phyloP scores from a whole-genome alignment of 2,329 filamentous ascomycete species.

The Beauveria sp. region DNA sequence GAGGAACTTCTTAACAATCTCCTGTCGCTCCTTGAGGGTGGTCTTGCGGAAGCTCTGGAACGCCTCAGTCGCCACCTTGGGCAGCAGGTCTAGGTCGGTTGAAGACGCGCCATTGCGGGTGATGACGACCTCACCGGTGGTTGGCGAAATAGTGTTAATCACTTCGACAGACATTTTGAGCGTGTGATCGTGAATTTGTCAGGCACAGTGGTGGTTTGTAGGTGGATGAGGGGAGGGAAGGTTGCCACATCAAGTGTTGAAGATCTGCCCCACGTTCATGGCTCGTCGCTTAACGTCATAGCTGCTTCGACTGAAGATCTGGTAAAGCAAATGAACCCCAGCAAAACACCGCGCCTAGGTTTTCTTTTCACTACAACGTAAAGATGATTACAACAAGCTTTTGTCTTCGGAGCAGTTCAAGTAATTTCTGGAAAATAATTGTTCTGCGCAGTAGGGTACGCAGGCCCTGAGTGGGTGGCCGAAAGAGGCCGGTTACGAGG shows the following conservation, averaged over 20 bases:
- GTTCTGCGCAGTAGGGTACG: too few species aligned
- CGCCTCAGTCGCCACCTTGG: slow-evolving; percentile 62
- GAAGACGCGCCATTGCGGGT: slow-evolving; percentile 68
- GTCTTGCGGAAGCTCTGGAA: slow-evolving; percentile 74
- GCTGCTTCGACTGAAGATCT: neutral
- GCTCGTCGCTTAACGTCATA: neutral
- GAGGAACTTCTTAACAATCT: slow-evolving; percentile 74
- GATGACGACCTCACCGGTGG: slow-evolving; percentile 76
- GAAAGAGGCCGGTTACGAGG: too few species aligned
- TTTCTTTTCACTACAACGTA: too few species aligned
- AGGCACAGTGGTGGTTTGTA: neutral
- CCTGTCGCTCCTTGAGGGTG: slow-evolving; percentile 64
- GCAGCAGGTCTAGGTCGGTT: slow-evolving; percentile 63
- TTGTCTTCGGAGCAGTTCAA: too few species aligned
- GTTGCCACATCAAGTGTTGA: neutral
- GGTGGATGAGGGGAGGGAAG: neutral
- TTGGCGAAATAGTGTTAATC: slow-evolving; percentile 78
- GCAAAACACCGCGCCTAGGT: too few species aligned
- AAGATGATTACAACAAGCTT: too few species aligned
- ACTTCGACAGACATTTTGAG: slow-evolving; percentile 54
- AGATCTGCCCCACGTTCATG: neutral
- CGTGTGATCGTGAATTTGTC: neutral
- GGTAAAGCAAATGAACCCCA: neutral
- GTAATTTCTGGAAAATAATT: too few species aligned
- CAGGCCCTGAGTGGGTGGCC: too few species aligned